Evolutionary conservation across 208 protist genomes (phyloP).

Genomic region (Trypanosoma platydactyli): DNA sequence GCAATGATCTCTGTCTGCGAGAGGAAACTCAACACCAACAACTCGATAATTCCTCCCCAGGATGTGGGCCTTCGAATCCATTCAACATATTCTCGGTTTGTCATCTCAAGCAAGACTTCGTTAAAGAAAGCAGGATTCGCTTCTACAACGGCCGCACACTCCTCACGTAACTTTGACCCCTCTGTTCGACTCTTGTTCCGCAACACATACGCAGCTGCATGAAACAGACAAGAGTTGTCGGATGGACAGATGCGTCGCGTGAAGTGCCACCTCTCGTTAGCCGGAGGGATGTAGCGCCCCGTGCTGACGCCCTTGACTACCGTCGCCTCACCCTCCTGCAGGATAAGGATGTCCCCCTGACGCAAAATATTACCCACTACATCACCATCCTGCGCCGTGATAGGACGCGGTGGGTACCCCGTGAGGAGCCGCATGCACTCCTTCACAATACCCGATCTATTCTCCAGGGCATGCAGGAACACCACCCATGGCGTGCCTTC

Average conservation of each 20-base stretch:
- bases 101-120: slow-evolving; percentile 64
- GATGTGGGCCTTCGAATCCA: slow-evolving; percentile 69
- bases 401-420: slow-evolving; percentile 79
- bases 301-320: slow-evolving; percentile 59
- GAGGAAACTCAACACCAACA: slow-evolving; percentile 80
- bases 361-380: slow-evolving; percentile 41
- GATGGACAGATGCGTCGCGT: slow-evolving; percentile 82
- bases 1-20: slow-evolving; percentile 91
- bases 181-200: slow-evolving; percentile 78
- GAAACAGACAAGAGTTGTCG: slow-evolving; percentile 96
- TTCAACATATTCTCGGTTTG: slow-evolving; percentile 58
- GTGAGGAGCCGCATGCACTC: slow-evolving; percentile 53
- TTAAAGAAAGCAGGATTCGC: slow-evolving; percentile 79
- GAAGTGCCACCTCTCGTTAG: slow-evolving; percentile 75
- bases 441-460: slow-evolving; percentile 36
- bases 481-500: slow-evolving; percentile 36
- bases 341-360: slow-evolving; percentile 65
- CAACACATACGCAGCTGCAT: slow-evolving; percentile 91
- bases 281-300: slow-evolving; percentile 79
- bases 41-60: slow-evolving; percentile 94
- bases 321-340: slow-evolving; percentile 75
- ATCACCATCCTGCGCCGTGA: slow-evolving; percentile 38
- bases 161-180: slow-evolving; percentile 64
- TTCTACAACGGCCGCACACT: slow-evolving; percentile 77
- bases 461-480: slow-evolving; percentile 39